Conservation (phyloP, 768 basidiomycete species). For the Trametes sanguinea region DNA sequence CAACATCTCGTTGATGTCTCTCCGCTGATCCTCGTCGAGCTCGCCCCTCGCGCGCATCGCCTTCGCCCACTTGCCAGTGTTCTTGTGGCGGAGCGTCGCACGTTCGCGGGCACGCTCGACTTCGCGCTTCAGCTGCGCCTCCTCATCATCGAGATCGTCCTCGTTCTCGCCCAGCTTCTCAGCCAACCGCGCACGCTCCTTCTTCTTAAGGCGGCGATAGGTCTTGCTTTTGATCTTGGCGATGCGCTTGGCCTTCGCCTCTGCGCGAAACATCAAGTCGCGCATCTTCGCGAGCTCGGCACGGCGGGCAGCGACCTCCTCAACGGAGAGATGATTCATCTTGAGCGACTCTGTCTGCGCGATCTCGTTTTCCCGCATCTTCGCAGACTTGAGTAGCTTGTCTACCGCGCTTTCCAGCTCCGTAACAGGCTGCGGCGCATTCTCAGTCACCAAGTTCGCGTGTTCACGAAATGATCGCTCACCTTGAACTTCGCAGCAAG, state of each 20-base stretch:
- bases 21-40: slow-evolving; percentile 59
- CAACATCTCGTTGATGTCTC: slow-evolving; percentile 85
- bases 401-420: slow-evolving; percentile 85
- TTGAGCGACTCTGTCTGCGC: slow-evolving; percentile 77
- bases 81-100: slow-evolving; percentile 86
- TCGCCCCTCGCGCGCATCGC: slow-evolving; percentile 71
- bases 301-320: slow-evolving; percentile 83
- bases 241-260: slow-evolving; percentile 84
- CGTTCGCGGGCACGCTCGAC: slow-evolving; percentile 82
- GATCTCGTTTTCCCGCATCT: slow-evolving; percentile 82
- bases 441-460: background rate
- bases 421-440: slow-evolving; percentile 65
- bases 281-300: slow-evolving; percentile 85
- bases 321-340: slow-evolving; percentile 78
- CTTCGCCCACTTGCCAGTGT: slow-evolving; percentile 86
- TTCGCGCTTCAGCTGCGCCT: slow-evolving; percentile 65
- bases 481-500: slow-evolving; percentile 87
- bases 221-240: slow-evolving; percentile 96
- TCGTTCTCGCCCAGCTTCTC: slow-evolving; percentile 50
- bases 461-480: slow-evolving; percentile 10
- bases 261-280: slow-evolving; percentile 92
- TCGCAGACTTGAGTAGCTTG: slow-evolving; percentile 75
- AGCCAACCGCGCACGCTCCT: slow-evolving; percentile 64
- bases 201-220: slow-evolving; percentile 82
- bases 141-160: slow-evolving; percentile 50